A percentile compares a stretch with the other conserved stretches of the same genome.
These are phyloP conservation scores for Alternaria metachromatica DNA, from an alignment of 2,329 filamentous ascomycete genomes.

Conservation along the genomic window DNA sequence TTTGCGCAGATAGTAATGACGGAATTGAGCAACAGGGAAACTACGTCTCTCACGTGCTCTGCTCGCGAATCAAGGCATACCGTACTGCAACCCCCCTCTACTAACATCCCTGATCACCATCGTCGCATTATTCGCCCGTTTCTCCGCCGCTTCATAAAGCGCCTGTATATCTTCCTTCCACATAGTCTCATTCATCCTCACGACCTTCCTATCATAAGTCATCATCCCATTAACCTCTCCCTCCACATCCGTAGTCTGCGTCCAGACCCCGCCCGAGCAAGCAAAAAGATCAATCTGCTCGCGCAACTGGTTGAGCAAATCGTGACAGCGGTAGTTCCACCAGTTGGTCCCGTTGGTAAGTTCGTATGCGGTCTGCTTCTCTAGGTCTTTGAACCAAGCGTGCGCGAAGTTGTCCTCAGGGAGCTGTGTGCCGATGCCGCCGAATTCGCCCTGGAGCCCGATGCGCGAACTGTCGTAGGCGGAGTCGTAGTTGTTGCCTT, in stretches of 20 bases:
- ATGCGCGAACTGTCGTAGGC: constrained; percentile 63
- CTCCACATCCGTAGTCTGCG: constrained; percentile 77
- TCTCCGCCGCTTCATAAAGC: constrained; percentile 61
- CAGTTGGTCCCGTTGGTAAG: constrained; percentile 63
- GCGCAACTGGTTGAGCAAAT: constrained; percentile 56
- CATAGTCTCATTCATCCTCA: constrained; percentile 63
- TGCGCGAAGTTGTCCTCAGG: constrained; percentile 59
- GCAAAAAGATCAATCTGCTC: constrained; percentile 62
- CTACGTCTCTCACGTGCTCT: not conserved
- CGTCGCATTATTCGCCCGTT: constrained; percentile 6
- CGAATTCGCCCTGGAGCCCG: constrained; percentile 74
- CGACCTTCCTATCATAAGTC: constrained; percentile 70
- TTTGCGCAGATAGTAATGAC: not conserved
- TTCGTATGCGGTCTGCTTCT: constrained; percentile 71
- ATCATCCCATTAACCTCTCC: constrained; percentile 76
- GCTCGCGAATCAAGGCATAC: not conserved
- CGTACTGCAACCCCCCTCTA: not conserved
- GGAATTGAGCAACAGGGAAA: not conserved
- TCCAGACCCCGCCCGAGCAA: constrained; percentile 74
- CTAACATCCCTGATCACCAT: not conserved
- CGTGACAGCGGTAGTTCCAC: constrained; percentile 71
- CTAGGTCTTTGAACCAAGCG: constrained; percentile 67
- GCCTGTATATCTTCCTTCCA: constrained; percentile 67
- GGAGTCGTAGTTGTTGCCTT: constrained; percentile 61
- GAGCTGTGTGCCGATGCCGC: constrained; percentile 71